A percentile compares a stretch with the other conserved stretches of the same genome.
These are phyloP conservation scores for Drechmeria coniospora DNA, from an alignment of 2,329 filamentous ascomycete genomes.

Conservation along the genomic window DNA sequence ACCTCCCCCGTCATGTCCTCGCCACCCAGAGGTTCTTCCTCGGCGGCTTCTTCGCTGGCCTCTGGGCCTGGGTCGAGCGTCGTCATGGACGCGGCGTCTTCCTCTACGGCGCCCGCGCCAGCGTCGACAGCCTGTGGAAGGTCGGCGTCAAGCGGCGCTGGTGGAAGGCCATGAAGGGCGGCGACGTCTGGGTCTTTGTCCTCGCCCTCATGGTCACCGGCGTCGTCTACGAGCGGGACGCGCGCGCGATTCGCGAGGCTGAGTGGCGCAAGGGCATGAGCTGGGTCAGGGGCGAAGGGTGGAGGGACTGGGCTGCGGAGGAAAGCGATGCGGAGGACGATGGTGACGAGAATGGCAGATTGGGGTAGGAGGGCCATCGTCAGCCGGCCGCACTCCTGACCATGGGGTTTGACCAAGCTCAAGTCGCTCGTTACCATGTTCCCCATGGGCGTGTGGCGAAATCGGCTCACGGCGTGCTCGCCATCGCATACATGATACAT, in stretches of 20 bases:
- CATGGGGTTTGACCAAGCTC: no score
- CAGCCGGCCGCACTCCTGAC: no score
- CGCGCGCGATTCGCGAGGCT: constrained; percentile 49
- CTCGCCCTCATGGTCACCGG: constrained; percentile 64
- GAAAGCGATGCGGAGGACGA: constrained; percentile 29
- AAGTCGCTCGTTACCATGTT: no score
- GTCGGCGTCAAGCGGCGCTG: constrained; percentile 80
- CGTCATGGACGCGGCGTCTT: constrained; percentile 52
- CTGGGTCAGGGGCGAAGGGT: constrained; percentile 62
- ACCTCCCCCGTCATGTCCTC: constrained; percentile 58
- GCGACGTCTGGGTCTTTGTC: constrained; percentile 75
- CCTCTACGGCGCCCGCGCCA: constrained; percentile 63
- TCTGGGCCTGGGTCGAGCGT: constrained; percentile 70
- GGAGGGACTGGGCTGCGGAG: constrained; percentile 47
- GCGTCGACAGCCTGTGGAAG: constrained; percentile 77
- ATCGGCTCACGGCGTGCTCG: no score
- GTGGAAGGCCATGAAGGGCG: constrained; percentile 70
- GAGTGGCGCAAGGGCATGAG: constrained; percentile 57
- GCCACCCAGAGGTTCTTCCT: constrained; percentile 81
- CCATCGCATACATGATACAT: no score
- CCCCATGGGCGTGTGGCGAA: no score
- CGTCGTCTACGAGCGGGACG: constrained; percentile 58
- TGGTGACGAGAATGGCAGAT: constrained; percentile 12
- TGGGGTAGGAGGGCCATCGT: constrained; percentile 2
- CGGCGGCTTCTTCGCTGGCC: constrained; percentile 68